These are phyloP conservation scores for Tremella fuciformis DNA, from an alignment of 768 basidiomycete genomes.

Conservation along the genomic window DNA sequence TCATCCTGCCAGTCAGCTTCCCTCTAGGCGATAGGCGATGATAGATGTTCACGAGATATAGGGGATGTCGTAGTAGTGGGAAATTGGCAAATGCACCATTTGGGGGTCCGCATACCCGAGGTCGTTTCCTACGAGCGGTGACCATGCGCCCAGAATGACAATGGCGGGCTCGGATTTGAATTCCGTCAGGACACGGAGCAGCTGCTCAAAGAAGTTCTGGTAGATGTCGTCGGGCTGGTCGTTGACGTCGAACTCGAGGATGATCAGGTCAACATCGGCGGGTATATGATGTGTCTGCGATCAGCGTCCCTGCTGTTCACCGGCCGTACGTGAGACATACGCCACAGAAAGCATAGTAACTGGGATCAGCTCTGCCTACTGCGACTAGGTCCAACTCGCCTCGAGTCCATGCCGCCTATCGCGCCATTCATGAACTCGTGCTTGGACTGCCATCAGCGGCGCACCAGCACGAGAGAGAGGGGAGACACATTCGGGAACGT, in stretches of 20 bases:
- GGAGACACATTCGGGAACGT: constrained; percentile 41
- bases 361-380: constrained; percentile 2
- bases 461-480: background rate
- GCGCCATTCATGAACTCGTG: constrained; percentile 48
- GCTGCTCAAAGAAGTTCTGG: constrained; percentile 43
- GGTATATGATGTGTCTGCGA: constrained; percentile 46
- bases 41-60: constrained; percentile 36
- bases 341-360: constrained; percentile 51
- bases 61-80: constrained; percentile 48
- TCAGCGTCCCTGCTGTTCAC: background rate
- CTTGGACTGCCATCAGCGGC: constrained; percentile 11
- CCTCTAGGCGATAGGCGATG: background rate
- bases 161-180: constrained; percentile 45
- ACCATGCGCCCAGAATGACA: constrained; percentile 48
- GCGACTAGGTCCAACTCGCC: constrained; percentile 8
- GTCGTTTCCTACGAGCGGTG: constrained; percentile 44
- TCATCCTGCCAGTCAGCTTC: constrained; percentile 26
- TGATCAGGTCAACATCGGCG: constrained; percentile 43
- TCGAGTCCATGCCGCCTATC: constrained; percentile 50
- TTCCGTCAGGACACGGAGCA: constrained; percentile 44
- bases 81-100: constrained; percentile 46
- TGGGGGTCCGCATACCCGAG: constrained; percentile 50
- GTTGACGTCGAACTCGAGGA: constrained; percentile 51
- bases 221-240: constrained; percentile 43
- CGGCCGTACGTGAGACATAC: constrained; percentile 15